phyloP scores from a whole-genome alignment of 345 rosid genomes.

The Fremontodendron californicum region DNA sequence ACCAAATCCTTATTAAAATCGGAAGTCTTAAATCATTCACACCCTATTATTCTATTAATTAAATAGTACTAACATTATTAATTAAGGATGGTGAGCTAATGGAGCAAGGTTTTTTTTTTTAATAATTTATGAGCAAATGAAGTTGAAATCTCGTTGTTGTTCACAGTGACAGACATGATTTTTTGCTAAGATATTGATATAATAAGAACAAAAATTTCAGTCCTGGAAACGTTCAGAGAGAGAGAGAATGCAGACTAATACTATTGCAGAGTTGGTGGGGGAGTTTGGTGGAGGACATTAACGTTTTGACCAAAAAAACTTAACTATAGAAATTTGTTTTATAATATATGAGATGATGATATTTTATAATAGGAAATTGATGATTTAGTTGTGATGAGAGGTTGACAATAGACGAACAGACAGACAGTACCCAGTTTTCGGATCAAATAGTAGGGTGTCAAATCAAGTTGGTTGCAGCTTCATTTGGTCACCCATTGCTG shows the following conservation, averaged over 20 bases:
- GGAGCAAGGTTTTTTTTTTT: not conserved
- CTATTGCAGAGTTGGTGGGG: not conserved
- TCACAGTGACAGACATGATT: not conserved
- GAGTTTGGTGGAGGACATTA: slow-evolving; percentile 3
- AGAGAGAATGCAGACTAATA: not conserved
- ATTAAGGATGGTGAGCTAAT: not conserved
- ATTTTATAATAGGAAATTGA: not conserved
- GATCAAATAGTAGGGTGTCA: not conserved
- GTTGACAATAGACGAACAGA: not conserved
- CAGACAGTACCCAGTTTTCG: not conserved
- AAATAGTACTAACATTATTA: not conserved
- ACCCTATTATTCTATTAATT: not conserved
- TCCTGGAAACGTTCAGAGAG: not conserved
- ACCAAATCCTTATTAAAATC: not conserved
- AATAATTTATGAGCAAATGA: not conserved
- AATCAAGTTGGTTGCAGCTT: not conserved
- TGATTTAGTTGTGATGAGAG: not conserved
- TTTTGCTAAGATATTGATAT: not conserved
- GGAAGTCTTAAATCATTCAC: not conserved
- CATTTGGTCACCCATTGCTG: not conserved
- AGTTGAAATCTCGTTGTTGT: not conserved
- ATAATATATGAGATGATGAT: too few species aligned
- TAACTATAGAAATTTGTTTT: too few species aligned
- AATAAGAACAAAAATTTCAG: not conserved
- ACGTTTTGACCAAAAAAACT: not conserved